phyloP scores from a whole-genome alignment of 495 filamentous ascomycete genomes.

The Aspergillus sparsus region DNA sequence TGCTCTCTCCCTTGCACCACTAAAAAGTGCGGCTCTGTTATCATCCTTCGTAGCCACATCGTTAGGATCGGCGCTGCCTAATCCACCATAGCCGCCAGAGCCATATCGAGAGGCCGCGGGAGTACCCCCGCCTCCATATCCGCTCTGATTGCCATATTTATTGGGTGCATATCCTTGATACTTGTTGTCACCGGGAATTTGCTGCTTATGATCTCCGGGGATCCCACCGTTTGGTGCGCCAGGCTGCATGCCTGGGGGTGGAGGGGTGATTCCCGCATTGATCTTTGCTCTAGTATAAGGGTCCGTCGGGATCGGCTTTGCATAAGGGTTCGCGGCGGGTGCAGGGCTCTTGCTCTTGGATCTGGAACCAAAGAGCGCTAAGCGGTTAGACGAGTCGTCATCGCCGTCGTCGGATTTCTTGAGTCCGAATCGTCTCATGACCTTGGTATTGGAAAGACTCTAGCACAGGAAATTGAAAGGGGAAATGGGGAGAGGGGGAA shows the following conservation, averaged over 20 bases:
- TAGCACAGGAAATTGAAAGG: constrained; percentile 18
- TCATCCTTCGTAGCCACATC: constrained; percentile 52
- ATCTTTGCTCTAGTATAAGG: constrained; percentile 65
- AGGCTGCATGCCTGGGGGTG: constrained; percentile 26
- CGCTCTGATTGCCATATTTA: constrained; percentile 60
- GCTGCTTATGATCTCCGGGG: constrained; percentile 29
- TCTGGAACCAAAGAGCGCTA: constrained; percentile 58
- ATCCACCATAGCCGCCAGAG: constrained; percentile 72
- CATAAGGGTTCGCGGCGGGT: constrained; percentile 64
- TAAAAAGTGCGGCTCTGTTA: constrained; percentile 65
- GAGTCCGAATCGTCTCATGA: constrained; percentile 58
- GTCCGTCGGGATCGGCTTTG: constrained; percentile 59
- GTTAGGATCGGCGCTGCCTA: constrained; percentile 58
- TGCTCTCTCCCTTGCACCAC: constrained; percentile 58
- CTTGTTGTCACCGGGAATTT: constrained; percentile 51
- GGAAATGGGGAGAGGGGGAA: constrained; percentile 8
- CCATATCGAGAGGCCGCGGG: constrained; percentile 49
- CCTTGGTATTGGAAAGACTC: constrained; percentile 24
- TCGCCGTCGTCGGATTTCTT: constrained; percentile 64
- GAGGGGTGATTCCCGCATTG: constrained; percentile 43
- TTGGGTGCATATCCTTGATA: constrained; percentile 58
- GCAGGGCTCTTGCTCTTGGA: constrained; percentile 62
- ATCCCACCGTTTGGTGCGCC: constrained; percentile 29
- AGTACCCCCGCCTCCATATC: constrained; percentile 54
- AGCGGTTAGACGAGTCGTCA: constrained; percentile 59